A percentile compares a stretch with the other conserved stretches of the same genome.
These are phyloP conservation scores for Sporobolomyces pararoseus DNA, from an alignment of 768 basidiomycete genomes.

Conservation along the genomic window DNA sequence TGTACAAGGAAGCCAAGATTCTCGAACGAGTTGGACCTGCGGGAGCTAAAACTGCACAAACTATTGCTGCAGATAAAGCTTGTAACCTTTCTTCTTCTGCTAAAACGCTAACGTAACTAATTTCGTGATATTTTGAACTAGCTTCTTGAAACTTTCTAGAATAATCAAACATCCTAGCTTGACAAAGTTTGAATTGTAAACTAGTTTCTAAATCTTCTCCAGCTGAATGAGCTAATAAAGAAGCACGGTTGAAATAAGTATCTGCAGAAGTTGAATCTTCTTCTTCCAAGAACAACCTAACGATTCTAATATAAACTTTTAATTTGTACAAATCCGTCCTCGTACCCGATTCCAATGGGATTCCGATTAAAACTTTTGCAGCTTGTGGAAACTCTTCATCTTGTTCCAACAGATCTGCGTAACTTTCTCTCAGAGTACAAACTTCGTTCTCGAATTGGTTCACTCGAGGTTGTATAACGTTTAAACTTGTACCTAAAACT, in stretches of 20 bases:
- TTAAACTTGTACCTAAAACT: slow-evolving; percentile 71
- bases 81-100: slow-evolving; percentile 88
- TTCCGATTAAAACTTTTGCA: slow-evolving; percentile 83
- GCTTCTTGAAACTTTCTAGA: slow-evolving; percentile 90
- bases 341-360: slow-evolving; percentile 79
- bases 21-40: slow-evolving; percentile 95
- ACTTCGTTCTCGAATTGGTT: slow-evolving; percentile 95
- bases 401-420: slow-evolving; percentile 81
- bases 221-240: slow-evolving; percentile 76
- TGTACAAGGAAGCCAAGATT: slow-evolving; percentile 81
- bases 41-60: slow-evolving; percentile 92
- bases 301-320: slow-evolving; percentile 84
- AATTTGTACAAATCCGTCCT: slow-evolving; percentile 81
- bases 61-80: slow-evolving; percentile 93
- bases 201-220: slow-evolving; percentile 75
- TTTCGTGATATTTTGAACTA: slow-evolving; percentile 85
- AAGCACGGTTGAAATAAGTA: slow-evolving; percentile 93
- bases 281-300: slow-evolving; percentile 88
- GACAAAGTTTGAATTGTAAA: slow-evolving; percentile 82
- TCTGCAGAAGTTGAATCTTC: slow-evolving; percentile 98
- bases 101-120: slow-evolving; percentile 60
- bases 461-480: slow-evolving; percentile 67
- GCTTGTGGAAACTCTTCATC: slow-evolving; percentile 94
- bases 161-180: slow-evolving; percentile 91
- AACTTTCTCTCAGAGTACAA: slow-evolving; percentile 74